A percentile compares a stretch with the other conserved stretches of the same genome.
Conservation (phyloP, 805 yeast genomes). For the Wickerhamomyces ciferrii region DNA sequence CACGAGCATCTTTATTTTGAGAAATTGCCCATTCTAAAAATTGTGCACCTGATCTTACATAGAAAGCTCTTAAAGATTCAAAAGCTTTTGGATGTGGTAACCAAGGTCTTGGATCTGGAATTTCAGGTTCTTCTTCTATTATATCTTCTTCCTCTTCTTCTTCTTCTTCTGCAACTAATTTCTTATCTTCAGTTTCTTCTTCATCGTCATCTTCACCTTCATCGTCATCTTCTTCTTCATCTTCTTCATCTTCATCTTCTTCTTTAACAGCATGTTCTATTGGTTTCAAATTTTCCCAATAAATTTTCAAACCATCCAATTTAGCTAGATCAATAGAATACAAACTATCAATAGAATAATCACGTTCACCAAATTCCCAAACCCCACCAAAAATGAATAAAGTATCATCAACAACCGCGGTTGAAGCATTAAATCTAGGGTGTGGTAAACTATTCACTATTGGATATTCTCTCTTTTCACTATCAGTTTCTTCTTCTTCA, state of each 20-base stretch:
- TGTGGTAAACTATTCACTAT: conserved; percentile 70
- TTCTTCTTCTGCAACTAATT: conserved; percentile 31
- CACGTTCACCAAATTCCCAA: conserved; percentile 86
- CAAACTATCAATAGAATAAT: conserved; percentile 77
- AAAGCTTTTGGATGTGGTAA: conserved; percentile 95
- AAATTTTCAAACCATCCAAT: conserved; percentile 80
- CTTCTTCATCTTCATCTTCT: conserved; percentile 60
- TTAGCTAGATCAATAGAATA: conserved; percentile 83
- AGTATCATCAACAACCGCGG: conserved; percentile 80
- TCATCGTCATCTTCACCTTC: conserved; percentile 63
- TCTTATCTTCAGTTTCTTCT: conserved; percentile 35
- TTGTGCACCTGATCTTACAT: conserved; percentile 77
- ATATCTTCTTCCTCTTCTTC: conserved; percentile 62
- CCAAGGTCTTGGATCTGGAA: conserved; percentile 94
- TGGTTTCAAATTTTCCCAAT: conserved; percentile 79
- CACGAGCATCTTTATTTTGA: conserved; percentile 78
- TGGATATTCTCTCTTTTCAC: conserved; percentile 24
- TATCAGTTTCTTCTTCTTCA: conserved; percentile 4
- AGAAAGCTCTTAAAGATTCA: conserved; percentile 78
- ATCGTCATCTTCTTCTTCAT: conserved; percentile 64
- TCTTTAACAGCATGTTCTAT: conserved; percentile 47
- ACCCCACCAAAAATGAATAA: conserved; percentile 86
- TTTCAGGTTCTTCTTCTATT: conserved; percentile 57
- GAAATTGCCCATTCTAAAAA: conserved; percentile 93
- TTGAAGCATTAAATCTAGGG: conserved; percentile 79